Percentiles rank a stretch among this genome's conserved stretches.
Conservation (phyloP, 306 rosid species). For the Aeschynomene evenia region DNA sequence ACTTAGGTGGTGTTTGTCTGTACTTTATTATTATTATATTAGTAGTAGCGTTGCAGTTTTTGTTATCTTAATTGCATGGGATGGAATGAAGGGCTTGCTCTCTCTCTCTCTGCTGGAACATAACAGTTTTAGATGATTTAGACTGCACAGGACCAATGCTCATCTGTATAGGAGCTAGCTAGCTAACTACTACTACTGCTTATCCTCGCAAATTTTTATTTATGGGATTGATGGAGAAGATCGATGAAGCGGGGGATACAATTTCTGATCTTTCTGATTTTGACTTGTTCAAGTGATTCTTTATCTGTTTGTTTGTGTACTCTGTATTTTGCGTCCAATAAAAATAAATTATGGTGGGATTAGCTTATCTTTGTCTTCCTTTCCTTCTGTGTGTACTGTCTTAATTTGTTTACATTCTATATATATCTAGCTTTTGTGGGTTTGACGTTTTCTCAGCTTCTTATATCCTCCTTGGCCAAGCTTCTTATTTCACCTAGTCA, state of each 20-base stretch:
- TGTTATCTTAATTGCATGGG: slow-evolving; percentile 5
- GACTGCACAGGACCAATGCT: not conserved
- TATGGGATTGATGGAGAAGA: no score
- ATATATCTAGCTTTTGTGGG: not conserved
- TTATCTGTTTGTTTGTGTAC: slow-evolving; percentile 18
- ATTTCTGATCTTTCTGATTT: not conserved
- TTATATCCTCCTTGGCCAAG: not conserved
- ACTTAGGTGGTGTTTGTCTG: slow-evolving; percentile 1
- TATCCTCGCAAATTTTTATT: no score
- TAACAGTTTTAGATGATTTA: slow-evolving; percentile 21
- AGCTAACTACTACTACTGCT: no score
- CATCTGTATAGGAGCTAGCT: slow-evolving; percentile 27
- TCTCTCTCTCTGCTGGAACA: not conserved
- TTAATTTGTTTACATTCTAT: no score
- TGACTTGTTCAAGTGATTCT: slow-evolving; percentile 3
- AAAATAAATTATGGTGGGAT: no score
- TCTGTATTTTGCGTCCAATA: slow-evolving; percentile 9
- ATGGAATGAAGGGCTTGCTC: no score
- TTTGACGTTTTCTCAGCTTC: not conserved
- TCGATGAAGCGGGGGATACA: not conserved
- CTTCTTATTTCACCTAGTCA: not conserved
- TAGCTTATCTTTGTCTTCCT: no score
- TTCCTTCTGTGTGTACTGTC: no score
- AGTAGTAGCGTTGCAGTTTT: not conserved
- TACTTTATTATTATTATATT: slow-evolving; percentile 20